Evolutionary conservation across 2,329 filamentous ascomycete genomes (phyloP).

Genomic region (Penicillium oxalicum): DNA sequence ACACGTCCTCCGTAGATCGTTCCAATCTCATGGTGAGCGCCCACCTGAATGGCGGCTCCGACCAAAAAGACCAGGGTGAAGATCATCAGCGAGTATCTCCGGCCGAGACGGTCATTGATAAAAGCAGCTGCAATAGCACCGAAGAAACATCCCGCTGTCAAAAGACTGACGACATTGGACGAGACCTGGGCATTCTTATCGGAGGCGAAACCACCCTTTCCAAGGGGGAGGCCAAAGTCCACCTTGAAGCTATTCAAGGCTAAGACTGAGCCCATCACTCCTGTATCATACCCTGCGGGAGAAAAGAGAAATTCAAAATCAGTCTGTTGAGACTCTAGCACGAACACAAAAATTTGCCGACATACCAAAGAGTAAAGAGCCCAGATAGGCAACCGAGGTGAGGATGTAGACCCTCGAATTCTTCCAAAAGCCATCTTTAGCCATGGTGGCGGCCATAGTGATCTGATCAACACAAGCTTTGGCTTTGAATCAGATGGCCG

Average conservation of each 20-base stretch:
- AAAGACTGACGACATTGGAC: conserved; percentile 34
- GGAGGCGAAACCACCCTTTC: conserved; percentile 27
- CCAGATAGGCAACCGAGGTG: conserved; percentile 40
- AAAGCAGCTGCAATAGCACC: conserved; percentile 33
- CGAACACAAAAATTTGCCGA: background rate
- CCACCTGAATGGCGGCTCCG: conserved; percentile 32
- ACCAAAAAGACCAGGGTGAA: conserved; percentile 30
- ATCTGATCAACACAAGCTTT: no score
- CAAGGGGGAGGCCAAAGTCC: conserved; percentile 36
- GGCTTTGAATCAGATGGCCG: no score
- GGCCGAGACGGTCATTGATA: conserved; percentile 33
- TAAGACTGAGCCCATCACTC: conserved; percentile 39
- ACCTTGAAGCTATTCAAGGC: conserved; percentile 37
- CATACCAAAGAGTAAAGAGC: conserved; percentile 41
- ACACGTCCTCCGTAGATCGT: conserved; percentile 36
- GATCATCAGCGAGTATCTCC: conserved; percentile 33
- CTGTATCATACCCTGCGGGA: conserved; percentile 38
- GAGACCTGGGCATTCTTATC: conserved; percentile 32
- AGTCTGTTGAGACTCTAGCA: no score
- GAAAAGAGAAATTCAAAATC: background rate
- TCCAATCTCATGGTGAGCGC: conserved; percentile 26
- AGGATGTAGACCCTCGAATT: conserved; percentile 43
- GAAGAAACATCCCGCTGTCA: conserved; percentile 37
- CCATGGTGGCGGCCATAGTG: conserved; percentile 9
- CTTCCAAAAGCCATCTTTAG: conserved; percentile 28